Evolutionary conservation across 352 stramenopile genomes (phyloP), one percentile per base, ranked within the genome.

Genomic region (Phytopythium chamaehyphon): DNA sequence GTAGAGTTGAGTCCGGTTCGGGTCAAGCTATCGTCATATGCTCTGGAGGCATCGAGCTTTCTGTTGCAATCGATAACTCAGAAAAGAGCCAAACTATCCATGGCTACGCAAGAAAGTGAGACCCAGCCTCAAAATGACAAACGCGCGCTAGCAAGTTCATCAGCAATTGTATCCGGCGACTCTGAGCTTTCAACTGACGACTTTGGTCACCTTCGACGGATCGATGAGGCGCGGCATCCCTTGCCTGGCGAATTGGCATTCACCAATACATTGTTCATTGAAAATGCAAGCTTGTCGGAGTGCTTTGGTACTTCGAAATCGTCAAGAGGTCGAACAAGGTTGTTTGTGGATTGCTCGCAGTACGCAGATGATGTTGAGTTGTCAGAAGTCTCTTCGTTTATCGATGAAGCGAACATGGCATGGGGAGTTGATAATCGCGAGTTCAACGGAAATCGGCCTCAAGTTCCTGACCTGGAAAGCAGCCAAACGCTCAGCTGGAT

Each of bases 401-500:
- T 92, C 16, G 40, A 75, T 9, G 60, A 83, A 10, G 64, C 81
- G 23, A 93, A 93, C 35, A 40, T 57, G 12, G 72, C 77, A 23
- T 93, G 83, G 83, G 52, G 65, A 28, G 23, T 33, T 24, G 66
- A 67, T 40, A 54, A 59, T 18, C 38, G 33, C 1, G 57, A 64
- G 15, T 19, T 44, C 6, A 52, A 22, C 26, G 40, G 54, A 40
- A 61, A 75, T n/a, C 38, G 19, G 5, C 43, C 64, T 33, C 55
- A 47, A 1, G 45, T 66, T 16, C 51, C 62, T 4, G 62, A 54
- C 11, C 39, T 83, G 40, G 63, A 71, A 8, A 40, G n/a, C 26
- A 82, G 78, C 23, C 70, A 70, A 48, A 92, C 78, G 0, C 66
- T 68, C 21, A 76, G 78, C 19, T 93, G 79, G 75, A 85, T 93